Evolutionary conservation across 805 yeast genomes (phyloP).

Genomic region (Candida silvicultrix): DNA sequence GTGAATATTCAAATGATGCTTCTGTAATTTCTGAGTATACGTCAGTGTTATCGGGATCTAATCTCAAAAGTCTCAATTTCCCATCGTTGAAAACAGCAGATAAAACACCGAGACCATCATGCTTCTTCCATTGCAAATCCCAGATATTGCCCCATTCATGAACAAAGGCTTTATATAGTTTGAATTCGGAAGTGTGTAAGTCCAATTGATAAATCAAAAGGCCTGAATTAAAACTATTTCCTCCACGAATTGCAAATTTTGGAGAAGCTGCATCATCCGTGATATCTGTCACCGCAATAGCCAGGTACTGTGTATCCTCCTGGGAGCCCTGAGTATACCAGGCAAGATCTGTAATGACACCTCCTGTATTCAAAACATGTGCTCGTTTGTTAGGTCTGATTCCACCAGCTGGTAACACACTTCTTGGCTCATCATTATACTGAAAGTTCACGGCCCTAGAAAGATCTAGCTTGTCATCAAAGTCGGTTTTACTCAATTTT

Average conservation of each 20-base stretch:
- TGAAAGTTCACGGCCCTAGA: conserved; percentile 11
- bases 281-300: conserved; percentile 40
- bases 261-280: conserved; percentile 22
- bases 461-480: conserved; percentile 20
- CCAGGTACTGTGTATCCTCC: conserved; percentile 35
- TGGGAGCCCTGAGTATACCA: conserved; percentile 37
- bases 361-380: conserved; percentile 42
- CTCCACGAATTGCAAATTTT: conserved; percentile 22
- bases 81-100: conserved; percentile 57
- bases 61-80: conserved; percentile 38
- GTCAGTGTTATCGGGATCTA: conserved; percentile 17
- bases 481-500: conserved; percentile 17
- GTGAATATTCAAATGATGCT: conserved; percentile 21
- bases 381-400: conserved; percentile 25
- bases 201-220: conserved; percentile 40
- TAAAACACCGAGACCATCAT: conserved; percentile 37
- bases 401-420: conserved; percentile 12
- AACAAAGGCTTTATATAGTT: conserved; percentile 24
- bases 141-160: conserved; percentile 40
- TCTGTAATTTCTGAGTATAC: conserved; percentile 13
- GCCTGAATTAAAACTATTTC: conserved; percentile 28
- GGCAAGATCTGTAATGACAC: conserved; percentile 42
- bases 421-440: conserved; percentile 10
- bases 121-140: conserved; percentile 32
- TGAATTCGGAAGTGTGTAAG: conserved; percentile 20